These are phyloP conservation scores for Gracilaria gracilis DNA, from an alignment of 23 red algal genomes.

Conservation along the genomic window DNA sequence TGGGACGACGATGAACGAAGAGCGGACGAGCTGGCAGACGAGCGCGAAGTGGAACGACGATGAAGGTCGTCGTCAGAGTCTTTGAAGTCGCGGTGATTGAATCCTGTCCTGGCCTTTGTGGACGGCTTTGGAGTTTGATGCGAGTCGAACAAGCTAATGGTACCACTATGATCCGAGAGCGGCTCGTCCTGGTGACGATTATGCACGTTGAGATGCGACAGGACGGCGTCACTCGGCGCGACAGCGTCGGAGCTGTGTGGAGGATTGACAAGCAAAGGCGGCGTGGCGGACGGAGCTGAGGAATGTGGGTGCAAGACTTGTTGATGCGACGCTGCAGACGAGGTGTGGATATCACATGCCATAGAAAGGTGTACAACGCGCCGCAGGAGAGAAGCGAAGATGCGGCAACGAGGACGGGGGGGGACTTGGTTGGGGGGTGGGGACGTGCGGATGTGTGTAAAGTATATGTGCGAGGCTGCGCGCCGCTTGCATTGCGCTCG, in stretches of 20 bases:
- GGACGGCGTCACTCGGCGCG: not conserved
- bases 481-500: too few relatives aligned
- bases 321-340: not conserved
- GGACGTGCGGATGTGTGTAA: not conserved
- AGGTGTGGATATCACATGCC: not conserved
- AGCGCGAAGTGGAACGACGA: not conserved
- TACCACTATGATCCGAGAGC: conserved; percentile 3
- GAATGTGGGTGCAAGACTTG: not conserved
- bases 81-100: conserved; percentile 29
- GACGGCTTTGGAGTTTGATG: not conserved
- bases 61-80: conserved; percentile 2
- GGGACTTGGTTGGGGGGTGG: too few relatives aligned
- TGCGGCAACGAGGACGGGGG: not conserved
- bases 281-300: not conserved
- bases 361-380: not conserved
- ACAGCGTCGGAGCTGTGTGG: too few relatives aligned
- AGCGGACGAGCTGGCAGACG: not conserved
- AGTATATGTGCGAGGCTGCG: too few relatives aligned
- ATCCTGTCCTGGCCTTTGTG: not conserved
- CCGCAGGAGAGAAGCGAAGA: not conserved
- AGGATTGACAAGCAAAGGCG: not conserved
- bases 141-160: not conserved
- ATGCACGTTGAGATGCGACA: conserved; percentile 1
- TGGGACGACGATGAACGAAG: not conserved
- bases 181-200: not conserved